A percentile compares a stretch with the other conserved stretches of the same genome.
These are phyloP conservation scores for Ceriops zippeliana DNA, from an alignment of 345 rosid species.

Conservation along the genomic window DNA sequence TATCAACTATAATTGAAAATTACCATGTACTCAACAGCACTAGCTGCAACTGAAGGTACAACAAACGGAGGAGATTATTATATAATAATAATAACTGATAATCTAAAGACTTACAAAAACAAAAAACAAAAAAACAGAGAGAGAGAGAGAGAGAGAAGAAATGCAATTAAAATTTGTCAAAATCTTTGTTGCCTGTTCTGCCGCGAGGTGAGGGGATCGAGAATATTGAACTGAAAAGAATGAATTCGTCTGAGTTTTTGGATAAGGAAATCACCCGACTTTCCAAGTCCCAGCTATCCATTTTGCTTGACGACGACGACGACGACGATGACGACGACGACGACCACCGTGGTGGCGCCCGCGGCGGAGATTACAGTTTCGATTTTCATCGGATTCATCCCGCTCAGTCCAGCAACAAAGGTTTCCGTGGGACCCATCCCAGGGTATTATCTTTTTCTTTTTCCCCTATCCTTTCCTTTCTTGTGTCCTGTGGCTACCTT, in stretches of 20 bases:
- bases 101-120: neutral
- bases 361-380: slow-evolving; percentile 20
- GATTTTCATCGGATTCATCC: slow-evolving; percentile 16
- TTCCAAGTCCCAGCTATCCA: slow-evolving; percentile 21
- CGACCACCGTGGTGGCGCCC: neutral
- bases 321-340: slow-evolving; percentile 6
- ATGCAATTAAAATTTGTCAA: too few species aligned
- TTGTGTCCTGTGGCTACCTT: neutral
- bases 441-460: slow-evolving; percentile 17
- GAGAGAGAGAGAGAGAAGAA: too few species aligned
- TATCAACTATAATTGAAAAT: too few species aligned
- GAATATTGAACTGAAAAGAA: neutral
- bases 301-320: slow-evolving; percentile 29
- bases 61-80: neutral
- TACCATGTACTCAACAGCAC: too few species aligned
- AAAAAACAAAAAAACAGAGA: too few species aligned
- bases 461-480: neutral
- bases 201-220: neutral
- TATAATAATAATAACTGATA: neutral
- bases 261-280: slow-evolving; percentile 34
- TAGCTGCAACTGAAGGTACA: too few species aligned
- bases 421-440: slow-evolving; percentile 5
- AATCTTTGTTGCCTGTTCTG: too few species aligned
- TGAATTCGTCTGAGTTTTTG: slow-evolving; percentile 36
- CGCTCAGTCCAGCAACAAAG: neutral